Conservation (phyloP, 2,329 filamentous ascomycete genomes). For the Didymella sp. region DNA sequence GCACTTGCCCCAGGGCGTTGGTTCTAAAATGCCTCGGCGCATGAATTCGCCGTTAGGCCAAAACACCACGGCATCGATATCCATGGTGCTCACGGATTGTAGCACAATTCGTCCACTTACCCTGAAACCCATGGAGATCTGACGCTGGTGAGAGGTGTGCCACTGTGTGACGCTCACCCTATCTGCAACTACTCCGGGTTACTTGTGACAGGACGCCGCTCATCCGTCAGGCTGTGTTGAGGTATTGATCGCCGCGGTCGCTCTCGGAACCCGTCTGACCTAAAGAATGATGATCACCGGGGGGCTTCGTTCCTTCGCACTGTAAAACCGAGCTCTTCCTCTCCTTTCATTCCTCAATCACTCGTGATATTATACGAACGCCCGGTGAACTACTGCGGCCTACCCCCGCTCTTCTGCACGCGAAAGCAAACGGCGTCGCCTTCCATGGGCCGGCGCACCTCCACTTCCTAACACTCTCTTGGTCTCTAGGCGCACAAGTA, state of each 20-base stretch:
- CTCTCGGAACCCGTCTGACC: conserved; percentile 22
- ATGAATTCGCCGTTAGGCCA: conserved; percentile 18
- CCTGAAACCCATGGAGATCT: conserved; percentile 4
- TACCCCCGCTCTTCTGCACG: conserved; percentile 18
- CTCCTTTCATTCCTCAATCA: conserved; percentile 19
- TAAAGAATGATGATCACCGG: conserved; percentile 23
- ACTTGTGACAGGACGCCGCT: conserved; percentile 18
- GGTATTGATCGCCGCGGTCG: conserved; percentile 18
- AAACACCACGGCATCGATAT: conserved; percentile 26
- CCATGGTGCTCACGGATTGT: conserved; percentile 10
- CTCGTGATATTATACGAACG: conserved; percentile 14
- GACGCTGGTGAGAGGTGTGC: conserved; percentile 8
- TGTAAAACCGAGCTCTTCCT: conserved; percentile 17
- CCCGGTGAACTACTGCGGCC: conserved; percentile 13
- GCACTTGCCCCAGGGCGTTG: conserved; percentile 7
- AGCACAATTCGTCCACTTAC: conserved; percentile 9
- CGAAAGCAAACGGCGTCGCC: conserved; percentile 17
- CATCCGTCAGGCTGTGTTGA: conserved; percentile 19
- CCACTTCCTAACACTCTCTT: conserved; percentile 11
- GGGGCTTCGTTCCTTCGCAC: conserved; percentile 14
- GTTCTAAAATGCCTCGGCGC: conserved; percentile 15
- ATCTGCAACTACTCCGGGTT: conserved; percentile 16
- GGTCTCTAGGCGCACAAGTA: conserved; percentile 9
- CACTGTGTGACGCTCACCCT: conserved; percentile 7
- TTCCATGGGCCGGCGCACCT: conserved; percentile 19